These are phyloP conservation scores for Pulveroboletus frians DNA, from an alignment of 768 basidiomycete genomes.

Conservation along the genomic window DNA sequence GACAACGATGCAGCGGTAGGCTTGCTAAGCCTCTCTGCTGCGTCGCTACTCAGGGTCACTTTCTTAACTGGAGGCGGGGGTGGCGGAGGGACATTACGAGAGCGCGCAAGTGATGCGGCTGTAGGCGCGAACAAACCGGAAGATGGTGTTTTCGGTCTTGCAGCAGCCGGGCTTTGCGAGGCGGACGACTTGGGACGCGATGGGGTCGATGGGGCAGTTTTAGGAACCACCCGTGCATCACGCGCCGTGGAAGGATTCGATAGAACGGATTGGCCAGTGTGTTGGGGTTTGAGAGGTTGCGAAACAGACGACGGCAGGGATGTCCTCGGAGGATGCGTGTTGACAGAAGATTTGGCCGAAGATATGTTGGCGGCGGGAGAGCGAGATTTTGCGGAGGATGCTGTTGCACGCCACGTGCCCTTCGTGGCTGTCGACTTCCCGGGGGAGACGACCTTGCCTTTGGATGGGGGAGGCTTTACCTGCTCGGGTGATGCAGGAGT, in stretches of 20 bases:
- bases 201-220: conserved; percentile 29
- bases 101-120: conserved; percentile 71
- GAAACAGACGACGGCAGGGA: conserved; percentile 34
- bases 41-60: conserved; percentile 45
- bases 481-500: conserved; percentile 20
- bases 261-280: conserved; percentile 38
- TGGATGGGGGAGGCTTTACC: conserved; percentile 18
- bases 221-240: conserved; percentile 21
- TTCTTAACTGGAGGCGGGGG: conserved; percentile 51
- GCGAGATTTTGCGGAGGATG: conserved; percentile 30
- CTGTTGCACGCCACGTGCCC: conserved; percentile 13
- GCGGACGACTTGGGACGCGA: conserved; percentile 36
- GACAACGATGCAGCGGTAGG: conserved; percentile 78
- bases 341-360: conserved; percentile 17
- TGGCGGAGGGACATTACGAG: conserved; percentile 48
- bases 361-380: conserved; percentile 16
- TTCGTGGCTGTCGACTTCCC: conserved; percentile 23
- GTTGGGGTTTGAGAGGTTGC: conserved; percentile 35
- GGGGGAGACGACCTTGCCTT: conserved; percentile 11
- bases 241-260: conserved; percentile 31
- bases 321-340: conserved; percentile 28
- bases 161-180: conserved; percentile 12
- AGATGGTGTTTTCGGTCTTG: conserved; percentile 57
- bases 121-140: conserved; percentile 76
- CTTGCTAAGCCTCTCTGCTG: conserved; percentile 67